Evolutionary conservation across 1,139 yeast genomes (phyloP).

Genomic region (Hyphopichia pseudoburtonii): DNA sequence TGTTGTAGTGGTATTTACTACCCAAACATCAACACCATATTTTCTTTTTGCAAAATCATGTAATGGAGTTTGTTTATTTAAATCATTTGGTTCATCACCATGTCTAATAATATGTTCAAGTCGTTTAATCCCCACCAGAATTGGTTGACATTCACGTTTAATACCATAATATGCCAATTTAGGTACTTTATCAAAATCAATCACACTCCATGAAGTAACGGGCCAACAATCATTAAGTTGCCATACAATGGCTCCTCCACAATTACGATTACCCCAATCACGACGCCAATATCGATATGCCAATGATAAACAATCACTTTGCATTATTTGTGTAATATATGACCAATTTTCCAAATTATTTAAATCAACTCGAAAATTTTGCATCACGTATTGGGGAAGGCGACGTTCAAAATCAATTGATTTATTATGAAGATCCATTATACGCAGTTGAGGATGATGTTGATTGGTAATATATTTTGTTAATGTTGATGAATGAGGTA

Average conservation of each 20-base stretch:
- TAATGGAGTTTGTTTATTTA: slow-evolving; percentile 5
- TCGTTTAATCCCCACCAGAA: slow-evolving; percentile 37
- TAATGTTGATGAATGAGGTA: slow-evolving; percentile 31
- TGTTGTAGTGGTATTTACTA: slow-evolving; percentile 32
- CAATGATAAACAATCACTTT: slow-evolving; percentile 47
- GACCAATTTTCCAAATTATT: slow-evolving; percentile 42
- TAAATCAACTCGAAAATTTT: slow-evolving; percentile 32
- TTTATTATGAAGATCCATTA: slow-evolving; percentile 41
- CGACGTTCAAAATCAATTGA: slow-evolving; percentile 47
- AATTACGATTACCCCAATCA: slow-evolving; percentile 39
- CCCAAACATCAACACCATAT: slow-evolving; percentile 41
- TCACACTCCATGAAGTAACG: slow-evolving; percentile 45
- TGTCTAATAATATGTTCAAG: background rate
- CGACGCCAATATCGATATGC: slow-evolving; percentile 50
- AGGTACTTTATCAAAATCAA: slow-evolving; percentile 39
- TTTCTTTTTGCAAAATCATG: slow-evolving; percentile 23
- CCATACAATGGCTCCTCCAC: slow-evolving; percentile 50
- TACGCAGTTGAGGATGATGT: slow-evolving; percentile 35
- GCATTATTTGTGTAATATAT: slow-evolving; percentile 51
- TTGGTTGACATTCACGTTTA: slow-evolving; percentile 39
- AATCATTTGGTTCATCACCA: slow-evolving; percentile 3
- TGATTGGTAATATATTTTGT: slow-evolving; percentile 33
- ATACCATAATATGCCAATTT: slow-evolving; percentile 47
- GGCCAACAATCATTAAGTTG: slow-evolving; percentile 57
- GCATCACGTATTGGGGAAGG: slow-evolving; percentile 44